A percentile compares a stretch with the other conserved stretches of the same genome.
These are phyloP conservation scores for Pseudotulostoma volvatum DNA, from an alignment of 495 filamentous ascomycete genomes.

Conservation along the genomic window DNA sequence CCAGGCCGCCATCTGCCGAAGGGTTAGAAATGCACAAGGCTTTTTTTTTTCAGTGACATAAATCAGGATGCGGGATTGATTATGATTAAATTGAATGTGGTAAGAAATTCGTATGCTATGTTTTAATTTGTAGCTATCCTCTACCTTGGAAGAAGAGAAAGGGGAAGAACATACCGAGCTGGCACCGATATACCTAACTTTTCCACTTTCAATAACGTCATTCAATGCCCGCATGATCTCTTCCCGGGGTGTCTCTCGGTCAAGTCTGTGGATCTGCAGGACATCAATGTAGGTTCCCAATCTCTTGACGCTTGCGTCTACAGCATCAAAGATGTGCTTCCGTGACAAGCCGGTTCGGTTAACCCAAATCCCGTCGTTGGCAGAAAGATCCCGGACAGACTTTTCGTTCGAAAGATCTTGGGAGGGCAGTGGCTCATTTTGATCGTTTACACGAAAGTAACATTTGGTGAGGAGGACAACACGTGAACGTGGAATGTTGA, in stretches of 20 bases:
- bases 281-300: constrained; percentile 49
- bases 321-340: constrained; percentile 44
- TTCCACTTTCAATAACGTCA: constrained; percentile 46
- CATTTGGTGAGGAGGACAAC: constrained; percentile 69
- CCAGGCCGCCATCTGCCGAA: constrained; percentile 25
- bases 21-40: constrained; percentile 8
- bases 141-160: not conserved
- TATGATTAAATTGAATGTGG: too few species aligned
- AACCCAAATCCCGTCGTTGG: constrained; percentile 33
- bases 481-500: constrained; percentile 58
- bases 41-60: not conserved
- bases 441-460: constrained; percentile 39
- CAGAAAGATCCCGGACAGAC: too few species aligned
- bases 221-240: constrained; percentile 62
- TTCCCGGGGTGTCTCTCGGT: constrained; percentile 37
- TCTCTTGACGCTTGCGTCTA: constrained; percentile 36
- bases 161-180: constrained; percentile 33
- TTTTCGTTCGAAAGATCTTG: not conserved
- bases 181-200: constrained; percentile 52
- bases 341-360: constrained; percentile 38
- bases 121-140: too few species aligned
- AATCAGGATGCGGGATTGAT: too few species aligned
- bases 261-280: constrained; percentile 41
- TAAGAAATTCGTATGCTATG: too few species aligned
- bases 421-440: constrained; percentile 3